These are phyloP conservation scores for Excoecaria cochinchinensis DNA, from an alignment of 345 rosid genomes.

Conservation along the genomic window DNA sequence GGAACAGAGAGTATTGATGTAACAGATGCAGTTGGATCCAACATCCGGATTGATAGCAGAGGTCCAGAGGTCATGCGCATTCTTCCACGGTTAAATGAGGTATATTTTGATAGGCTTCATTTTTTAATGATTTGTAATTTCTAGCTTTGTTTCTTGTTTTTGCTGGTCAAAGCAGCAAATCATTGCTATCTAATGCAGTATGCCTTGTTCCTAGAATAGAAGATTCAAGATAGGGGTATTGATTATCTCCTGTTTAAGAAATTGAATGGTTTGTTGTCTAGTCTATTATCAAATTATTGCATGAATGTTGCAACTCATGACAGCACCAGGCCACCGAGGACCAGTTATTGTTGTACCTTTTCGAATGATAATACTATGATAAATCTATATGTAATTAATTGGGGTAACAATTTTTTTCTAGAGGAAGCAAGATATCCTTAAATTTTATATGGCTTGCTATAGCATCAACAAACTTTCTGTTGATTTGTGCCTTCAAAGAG, in stretches of 20 bases:
- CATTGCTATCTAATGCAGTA: not conserved
- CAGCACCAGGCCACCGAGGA: not conserved
- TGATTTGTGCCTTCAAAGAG: not conserved
- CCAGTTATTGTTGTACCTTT: no score
- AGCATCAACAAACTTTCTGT: not conserved
- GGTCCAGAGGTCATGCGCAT: conserved; percentile 99
- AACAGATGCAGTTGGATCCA: conserved; percentile 95
- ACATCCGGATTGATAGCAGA: conserved; percentile 93
- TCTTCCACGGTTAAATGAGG: conserved; percentile 92
- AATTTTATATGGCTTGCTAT: not conserved
- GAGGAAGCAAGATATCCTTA: not conserved
- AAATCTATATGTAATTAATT: not conserved
- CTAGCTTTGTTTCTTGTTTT: conserved; percentile 9
- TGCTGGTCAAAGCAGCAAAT: not conserved
- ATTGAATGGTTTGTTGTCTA: not conserved
- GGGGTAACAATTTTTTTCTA: not conserved
- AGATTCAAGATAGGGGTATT: not conserved
- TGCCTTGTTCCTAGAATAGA: not conserved
- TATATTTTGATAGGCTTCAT: conserved; percentile 22
- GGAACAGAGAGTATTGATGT: conserved; percentile 97
- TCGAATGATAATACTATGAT: not conserved
- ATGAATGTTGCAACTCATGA: not conserved
- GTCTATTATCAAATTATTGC: not conserved
- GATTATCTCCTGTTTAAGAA: not conserved
- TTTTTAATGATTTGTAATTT: not conserved